These are phyloP conservation scores for Ophiostoma sp. DNA, from an alignment of 2,329 filamentous ascomycete species.

Conservation along the genomic window DNA sequence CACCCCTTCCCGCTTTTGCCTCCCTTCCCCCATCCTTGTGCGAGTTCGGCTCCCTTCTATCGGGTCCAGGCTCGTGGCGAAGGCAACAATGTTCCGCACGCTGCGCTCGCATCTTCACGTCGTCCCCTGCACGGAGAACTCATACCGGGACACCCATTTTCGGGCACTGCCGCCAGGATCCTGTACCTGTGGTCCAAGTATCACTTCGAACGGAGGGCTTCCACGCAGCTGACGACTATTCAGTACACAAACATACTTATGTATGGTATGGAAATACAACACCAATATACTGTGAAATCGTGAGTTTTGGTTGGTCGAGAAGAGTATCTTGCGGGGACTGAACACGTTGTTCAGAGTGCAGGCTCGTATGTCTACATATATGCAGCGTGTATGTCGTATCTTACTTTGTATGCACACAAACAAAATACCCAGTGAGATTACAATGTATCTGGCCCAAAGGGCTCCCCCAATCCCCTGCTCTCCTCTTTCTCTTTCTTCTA, in stretches of 20 bases:
- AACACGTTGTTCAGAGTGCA: no score
- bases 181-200: background rate
- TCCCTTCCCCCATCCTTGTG: conserved; percentile 7
- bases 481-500: background rate
- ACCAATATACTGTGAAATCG: no score
- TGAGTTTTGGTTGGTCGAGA: no score
- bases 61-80: conserved; percentile 24
- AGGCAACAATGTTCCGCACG: conserved; percentile 7
- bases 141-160: background rate
- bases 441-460: background rate
- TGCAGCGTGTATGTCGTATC: no score
- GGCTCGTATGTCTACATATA: no score
- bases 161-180: background rate
- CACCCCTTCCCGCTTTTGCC: conserved; percentile 1
- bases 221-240: no score
- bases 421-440: no score
- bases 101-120: background rate
- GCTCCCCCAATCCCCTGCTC: background rate
- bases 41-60: conserved; percentile 30
- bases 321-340: no score
- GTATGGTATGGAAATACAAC: no score
- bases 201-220: background rate
- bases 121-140: background rate
- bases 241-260: no score
- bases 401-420: no score